Percentiles rank a stretch among this genome's conserved stretches.
These are phyloP conservation scores for Cynara cardunculus DNA, from an alignment of 129 eudicot genomes.

Conservation along the genomic window DNA sequence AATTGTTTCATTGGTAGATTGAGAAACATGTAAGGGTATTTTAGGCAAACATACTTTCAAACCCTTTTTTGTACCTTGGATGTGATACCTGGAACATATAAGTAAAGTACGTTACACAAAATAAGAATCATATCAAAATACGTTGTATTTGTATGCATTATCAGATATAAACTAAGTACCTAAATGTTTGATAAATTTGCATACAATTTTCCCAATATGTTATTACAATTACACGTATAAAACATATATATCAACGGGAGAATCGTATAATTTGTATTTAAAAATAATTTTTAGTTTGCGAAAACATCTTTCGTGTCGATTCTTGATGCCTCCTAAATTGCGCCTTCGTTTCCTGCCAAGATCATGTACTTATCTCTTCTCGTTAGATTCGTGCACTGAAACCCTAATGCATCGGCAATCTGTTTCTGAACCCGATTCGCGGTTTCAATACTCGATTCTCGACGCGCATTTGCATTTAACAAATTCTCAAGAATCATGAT, in stretches of 20 bases:
- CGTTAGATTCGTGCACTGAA: slow-evolving; percentile 53
- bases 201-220: neutral
- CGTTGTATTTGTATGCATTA: neutral
- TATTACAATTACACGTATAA: neutral
- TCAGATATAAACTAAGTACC: neutral
- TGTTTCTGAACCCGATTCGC: slow-evolving; percentile 51
- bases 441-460: slow-evolving; percentile 37
- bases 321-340: slow-evolving; percentile 14
- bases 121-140: too few species aligned
- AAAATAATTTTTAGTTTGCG: neutral
- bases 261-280: neutral
- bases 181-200: neutral
- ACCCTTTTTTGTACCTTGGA: neutral
- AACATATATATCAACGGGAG: neutral
- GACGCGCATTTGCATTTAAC: slow-evolving; percentile 5
- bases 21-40: neutral
- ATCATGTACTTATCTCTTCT: slow-evolving; percentile 62
- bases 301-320: neutral
- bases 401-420: slow-evolving; percentile 47
- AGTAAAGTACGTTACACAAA: too few species aligned
- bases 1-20: neutral
- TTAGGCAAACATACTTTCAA: neutral
- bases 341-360: slow-evolving; percentile 62
- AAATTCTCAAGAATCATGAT: slow-evolving; percentile 36
- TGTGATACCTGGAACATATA: neutral